Conservation (phyloP, 305 asterid genomes). For the Fraxinus paxiana region DNA sequence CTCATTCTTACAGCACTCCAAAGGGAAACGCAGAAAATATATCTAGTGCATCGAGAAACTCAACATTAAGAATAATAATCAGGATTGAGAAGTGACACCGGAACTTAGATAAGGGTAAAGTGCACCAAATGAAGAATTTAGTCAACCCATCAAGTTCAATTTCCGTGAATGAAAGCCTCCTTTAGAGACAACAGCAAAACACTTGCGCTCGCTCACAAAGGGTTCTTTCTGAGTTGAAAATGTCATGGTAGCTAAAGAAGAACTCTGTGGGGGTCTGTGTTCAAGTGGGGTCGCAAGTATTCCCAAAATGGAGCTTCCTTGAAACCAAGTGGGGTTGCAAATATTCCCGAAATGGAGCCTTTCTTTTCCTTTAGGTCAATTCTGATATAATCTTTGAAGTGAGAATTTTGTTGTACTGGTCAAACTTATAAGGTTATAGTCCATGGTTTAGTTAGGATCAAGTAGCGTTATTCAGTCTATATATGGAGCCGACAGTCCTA, state of each 20-base stretch:
- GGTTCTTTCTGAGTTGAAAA: neutral
- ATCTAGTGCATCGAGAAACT: constrained; percentile 1
- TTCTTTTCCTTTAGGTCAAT: neutral
- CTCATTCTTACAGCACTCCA: neutral
- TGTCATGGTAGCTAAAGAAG: neutral
- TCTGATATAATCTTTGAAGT: constrained; percentile 1
- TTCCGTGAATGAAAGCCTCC: neutral
- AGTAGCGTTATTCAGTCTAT: neutral
- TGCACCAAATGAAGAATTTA: neutral
- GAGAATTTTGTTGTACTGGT: neutral
- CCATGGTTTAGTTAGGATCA: neutral
- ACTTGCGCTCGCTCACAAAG: neutral
- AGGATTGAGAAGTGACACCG: constrained; percentile 7
- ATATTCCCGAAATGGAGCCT: neutral
- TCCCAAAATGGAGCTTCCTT: neutral
- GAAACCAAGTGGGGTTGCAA: neutral
- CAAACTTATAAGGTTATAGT: neutral
- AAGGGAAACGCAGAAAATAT: neutral
- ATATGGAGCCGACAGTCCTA: neutral
- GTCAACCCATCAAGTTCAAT: neutral
- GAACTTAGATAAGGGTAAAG: neutral
- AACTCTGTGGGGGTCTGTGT: neutral
- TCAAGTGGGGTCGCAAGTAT: neutral
- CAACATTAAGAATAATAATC: neutral
- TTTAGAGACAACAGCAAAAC: neutral